Evolutionary conservation across 208 protist genomes (phyloP).

Genomic region (Herpetomonas tarakana): DNA sequence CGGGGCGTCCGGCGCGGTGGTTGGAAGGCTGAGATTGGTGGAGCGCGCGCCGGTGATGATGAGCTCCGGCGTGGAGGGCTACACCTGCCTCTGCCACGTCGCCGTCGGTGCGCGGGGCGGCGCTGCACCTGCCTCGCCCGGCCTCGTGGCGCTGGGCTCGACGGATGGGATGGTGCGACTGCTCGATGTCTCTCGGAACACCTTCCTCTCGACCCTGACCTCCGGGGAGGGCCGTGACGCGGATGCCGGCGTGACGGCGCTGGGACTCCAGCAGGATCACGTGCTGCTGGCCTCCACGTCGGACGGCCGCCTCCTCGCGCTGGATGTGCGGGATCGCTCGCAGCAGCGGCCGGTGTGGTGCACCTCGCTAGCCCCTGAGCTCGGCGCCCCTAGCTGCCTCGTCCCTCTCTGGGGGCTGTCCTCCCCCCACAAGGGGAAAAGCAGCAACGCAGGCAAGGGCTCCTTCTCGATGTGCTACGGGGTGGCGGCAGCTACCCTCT

Average conservation of each 20-base stretch:
- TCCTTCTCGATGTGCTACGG: conserved; percentile 22
- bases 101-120: conserved; percentile 16
- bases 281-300: conserved; percentile 40
- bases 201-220: conserved; percentile 13
- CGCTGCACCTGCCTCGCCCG: neutral
- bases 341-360: conserved; percentile 28
- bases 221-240: conserved; percentile 1
- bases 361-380: conserved; percentile 13
- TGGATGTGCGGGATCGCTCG: conserved; percentile 20
- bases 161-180: conserved; percentile 45
- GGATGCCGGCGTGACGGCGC: conserved; percentile 30
- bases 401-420: conserved; percentile 31
- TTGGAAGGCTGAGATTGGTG: conserved; percentile 17
- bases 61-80: conserved; percentile 1
- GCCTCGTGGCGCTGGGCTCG: conserved; percentile 28
- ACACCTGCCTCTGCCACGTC: conserved; percentile 18
- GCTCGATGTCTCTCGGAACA: conserved; percentile 31
- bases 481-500: conserved; percentile 33
- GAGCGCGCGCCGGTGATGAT: conserved; percentile 16
- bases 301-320: conserved; percentile 24
- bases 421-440: neutral
- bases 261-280: conserved; percentile 17
- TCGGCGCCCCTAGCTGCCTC: conserved; percentile 39
- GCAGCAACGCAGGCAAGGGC: neutral
- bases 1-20: neutral